Conservation (phyloP, 768 basidiomycete genomes). For the Mycena sanguinolenta region DNA sequence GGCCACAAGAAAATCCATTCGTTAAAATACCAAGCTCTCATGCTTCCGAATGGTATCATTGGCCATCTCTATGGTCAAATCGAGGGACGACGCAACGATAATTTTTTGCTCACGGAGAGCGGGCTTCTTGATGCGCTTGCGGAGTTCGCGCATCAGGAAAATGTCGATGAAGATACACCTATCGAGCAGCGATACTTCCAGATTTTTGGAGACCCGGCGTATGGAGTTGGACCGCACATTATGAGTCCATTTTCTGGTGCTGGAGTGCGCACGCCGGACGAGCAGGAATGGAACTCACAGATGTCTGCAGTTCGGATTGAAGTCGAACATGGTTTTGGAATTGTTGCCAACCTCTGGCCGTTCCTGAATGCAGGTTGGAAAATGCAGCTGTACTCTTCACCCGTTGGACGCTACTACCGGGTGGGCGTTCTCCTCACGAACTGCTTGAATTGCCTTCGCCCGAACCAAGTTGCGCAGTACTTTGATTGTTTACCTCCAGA, state of each 20-base stretch:
- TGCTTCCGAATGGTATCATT: constrained; percentile 39
- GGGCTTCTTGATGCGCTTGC: constrained; percentile 7
- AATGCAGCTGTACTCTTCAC: constrained; percentile 31
- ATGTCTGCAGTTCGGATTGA: constrained; percentile 42
- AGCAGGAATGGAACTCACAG: constrained; percentile 41
- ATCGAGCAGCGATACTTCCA: constrained; percentile 31
- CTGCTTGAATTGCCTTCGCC: constrained; percentile 39
- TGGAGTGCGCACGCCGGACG: constrained; percentile 12
- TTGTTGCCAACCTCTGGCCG: constrained; percentile 37
- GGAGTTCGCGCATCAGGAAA: constrained; percentile 2
- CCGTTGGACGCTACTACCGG: too few relatives aligned
- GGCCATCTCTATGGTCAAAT: constrained; percentile 37
- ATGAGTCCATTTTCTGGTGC: too few relatives aligned
- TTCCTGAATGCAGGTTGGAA: constrained; percentile 43
- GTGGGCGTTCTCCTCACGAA: constrained; percentile 44
- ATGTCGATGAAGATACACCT: constrained; percentile 11
- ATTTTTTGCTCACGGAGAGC: constrained; percentile 27
- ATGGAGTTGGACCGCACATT: constrained; percentile 36
- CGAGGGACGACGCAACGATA: constrained; percentile 39
- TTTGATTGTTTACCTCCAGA: constrained; percentile 39
- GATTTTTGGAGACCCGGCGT: constrained; percentile 46
- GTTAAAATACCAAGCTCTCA: constrained; percentile 39
- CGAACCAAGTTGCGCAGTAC: constrained; percentile 42
- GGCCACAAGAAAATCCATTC: constrained; percentile 43
- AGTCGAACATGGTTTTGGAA: constrained; percentile 48